Evolutionary conservation across 2,329 filamentous ascomycete species (phyloP).

Genomic region (Byssochlamys sp.): DNA sequence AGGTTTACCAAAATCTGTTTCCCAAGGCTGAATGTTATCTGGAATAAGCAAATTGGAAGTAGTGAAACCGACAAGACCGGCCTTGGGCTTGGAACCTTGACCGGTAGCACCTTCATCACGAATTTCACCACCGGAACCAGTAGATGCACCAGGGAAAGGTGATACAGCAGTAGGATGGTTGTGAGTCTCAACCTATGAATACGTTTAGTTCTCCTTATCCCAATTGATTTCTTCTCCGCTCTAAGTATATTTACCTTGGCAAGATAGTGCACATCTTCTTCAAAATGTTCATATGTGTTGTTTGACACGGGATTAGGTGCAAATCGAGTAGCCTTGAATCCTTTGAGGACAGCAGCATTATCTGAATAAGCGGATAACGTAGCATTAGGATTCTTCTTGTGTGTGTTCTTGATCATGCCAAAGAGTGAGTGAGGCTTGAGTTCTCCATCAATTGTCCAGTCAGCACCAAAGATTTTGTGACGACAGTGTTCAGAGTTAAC

Average conservation of each 20-base stretch:
- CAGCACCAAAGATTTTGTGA: conserved; percentile 90
- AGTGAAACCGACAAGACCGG: conserved; percentile 83
- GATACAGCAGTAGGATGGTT: conserved; percentile 96
- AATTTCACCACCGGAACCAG: conserved; percentile 89
- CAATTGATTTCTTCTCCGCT: too few relatives aligned
- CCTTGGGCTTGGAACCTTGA: conserved; percentile 82
- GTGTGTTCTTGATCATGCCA: conserved; percentile 91
- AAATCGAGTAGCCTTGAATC: conserved; percentile 66
- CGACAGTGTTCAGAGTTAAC: conserved; percentile 94
- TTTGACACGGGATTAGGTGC: conserved; percentile 76
- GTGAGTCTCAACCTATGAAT: conserved; percentile 94
- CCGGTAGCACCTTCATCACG: conserved; percentile 91
- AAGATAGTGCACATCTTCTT: conserved; percentile 77
- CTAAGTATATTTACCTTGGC: too few relatives aligned
- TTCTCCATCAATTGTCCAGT: conserved; percentile 86
- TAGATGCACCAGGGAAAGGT: conserved; percentile 84
- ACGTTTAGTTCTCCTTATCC: too few relatives aligned
- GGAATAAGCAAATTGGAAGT: conserved; percentile 91
- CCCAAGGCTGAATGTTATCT: conserved; percentile 73
- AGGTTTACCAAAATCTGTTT: conserved; percentile 79
- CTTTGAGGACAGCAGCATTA: conserved; percentile 82
- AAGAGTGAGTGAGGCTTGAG: conserved; percentile 74
- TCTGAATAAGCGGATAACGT: conserved; percentile 94
- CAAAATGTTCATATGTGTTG: conserved; percentile 76
- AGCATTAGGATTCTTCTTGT: conserved; percentile 63